Percentiles rank a stretch among this genome's conserved stretches.
phyloP scores from a whole-genome alignment of 331 rosid species.

The Acacia pycnantha region DNA sequence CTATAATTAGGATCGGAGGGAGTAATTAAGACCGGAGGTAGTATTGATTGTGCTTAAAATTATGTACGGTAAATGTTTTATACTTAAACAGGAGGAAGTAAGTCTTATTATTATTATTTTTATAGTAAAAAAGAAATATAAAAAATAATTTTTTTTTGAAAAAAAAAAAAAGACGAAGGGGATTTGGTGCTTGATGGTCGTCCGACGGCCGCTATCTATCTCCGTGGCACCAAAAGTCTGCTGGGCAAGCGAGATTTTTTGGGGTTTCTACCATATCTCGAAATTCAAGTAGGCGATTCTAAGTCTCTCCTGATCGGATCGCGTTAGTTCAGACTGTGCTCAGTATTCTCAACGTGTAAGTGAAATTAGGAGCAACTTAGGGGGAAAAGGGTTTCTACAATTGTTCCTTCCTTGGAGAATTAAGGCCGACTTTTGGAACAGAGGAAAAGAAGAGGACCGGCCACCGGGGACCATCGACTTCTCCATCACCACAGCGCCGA shows the following conservation, averaged over 20 bases:
- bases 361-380: not conserved
- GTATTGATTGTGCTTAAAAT: no score
- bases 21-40: no score
- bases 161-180: not conserved
- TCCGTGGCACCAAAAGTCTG: not conserved
- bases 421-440: no score
- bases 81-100: not conserved
- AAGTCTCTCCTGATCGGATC: not conserved
- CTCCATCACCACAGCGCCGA: no score
- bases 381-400: not conserved
- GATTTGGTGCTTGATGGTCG: not conserved
- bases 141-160: no score
- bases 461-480: no score
- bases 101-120: no score
- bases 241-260: not conserved
- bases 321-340: not conserved
- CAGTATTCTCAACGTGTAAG: constrained; percentile 32
- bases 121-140: no score
- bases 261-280: not conserved
- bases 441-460: no score
- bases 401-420: no score
- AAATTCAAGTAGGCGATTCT: not conserved
- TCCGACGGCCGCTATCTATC: not conserved
- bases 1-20: no score
- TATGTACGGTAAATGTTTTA: no score